Percentiles rank a stretch among this genome's conserved stretches.
Conservation (phyloP, 805 yeast genomes). For the Saccharomyces jurei region DNA sequence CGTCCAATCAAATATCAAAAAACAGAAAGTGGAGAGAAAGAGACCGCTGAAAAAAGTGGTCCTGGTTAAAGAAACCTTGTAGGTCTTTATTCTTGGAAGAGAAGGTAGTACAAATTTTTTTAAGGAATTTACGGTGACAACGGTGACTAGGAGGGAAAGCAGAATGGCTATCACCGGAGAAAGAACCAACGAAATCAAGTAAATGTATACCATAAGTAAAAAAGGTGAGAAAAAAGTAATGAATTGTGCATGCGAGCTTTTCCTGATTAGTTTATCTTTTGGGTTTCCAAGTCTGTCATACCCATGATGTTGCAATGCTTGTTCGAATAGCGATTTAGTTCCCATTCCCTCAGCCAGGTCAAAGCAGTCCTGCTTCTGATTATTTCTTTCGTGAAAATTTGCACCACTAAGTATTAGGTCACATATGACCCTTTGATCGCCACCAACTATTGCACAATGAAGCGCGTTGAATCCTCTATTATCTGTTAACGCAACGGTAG, state of each 20-base stretch:
- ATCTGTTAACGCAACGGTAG: constrained; percentile 53
- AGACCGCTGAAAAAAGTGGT: constrained; percentile 77
- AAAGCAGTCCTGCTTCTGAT: constrained; percentile 55
- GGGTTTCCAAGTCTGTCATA: constrained; percentile 37
- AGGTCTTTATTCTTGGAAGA: constrained; percentile 13
- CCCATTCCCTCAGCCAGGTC: constrained; percentile 69
- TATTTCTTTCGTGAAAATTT: constrained; percentile 47
- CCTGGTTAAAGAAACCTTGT: constrained; percentile 38
- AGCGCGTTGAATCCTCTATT: constrained; percentile 62
- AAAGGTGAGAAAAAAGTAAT: constrained; percentile 58
- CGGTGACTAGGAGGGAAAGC: constrained; percentile 13
- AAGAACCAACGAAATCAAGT: constrained; percentile 32
- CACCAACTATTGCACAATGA: constrained; percentile 77
- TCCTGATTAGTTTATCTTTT: constrained; percentile 28
- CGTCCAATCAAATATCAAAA: constrained; percentile 55
- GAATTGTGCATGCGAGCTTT: constrained; percentile 42
- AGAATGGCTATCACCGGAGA: constrained; percentile 24
- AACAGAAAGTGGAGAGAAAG: constrained; percentile 62
- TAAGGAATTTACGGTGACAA: constrained; percentile 20
- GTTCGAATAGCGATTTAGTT: constrained; percentile 25
- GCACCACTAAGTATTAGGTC: constrained; percentile 54
- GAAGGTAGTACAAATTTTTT: constrained; percentile 38
- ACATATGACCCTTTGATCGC: constrained; percentile 48
- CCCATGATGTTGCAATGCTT: constrained; percentile 58
- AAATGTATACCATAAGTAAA: constrained; percentile 38